Evolutionary conservation across 345 rosid genomes (phyloP).

Genomic region (Pistacia vera): DNA sequence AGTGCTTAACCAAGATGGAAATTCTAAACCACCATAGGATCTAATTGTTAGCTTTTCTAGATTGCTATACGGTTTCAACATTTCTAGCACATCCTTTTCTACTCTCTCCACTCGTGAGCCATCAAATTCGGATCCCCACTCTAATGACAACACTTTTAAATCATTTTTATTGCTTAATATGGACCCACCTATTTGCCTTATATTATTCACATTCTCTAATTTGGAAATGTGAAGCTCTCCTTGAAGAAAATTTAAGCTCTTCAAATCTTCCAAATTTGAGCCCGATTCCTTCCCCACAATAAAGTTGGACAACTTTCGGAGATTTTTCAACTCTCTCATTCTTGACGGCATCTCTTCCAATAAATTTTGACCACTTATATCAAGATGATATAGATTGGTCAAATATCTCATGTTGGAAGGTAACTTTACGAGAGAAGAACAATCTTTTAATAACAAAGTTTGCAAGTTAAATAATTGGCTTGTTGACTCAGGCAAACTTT

Average conservation of each 20-base stretch:
- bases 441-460: constrained; percentile 24
- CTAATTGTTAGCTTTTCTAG: background rate
- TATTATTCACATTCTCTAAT: constrained; percentile 5
- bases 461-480: constrained; percentile 8
- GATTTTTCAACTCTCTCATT: constrained; percentile 20
- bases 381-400: constrained; percentile 28
- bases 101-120: background rate
- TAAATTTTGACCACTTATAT: constrained; percentile 12
- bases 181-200: background rate
- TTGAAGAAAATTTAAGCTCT: constrained; percentile 22
- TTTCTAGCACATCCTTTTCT: background rate
- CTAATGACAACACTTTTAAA: background rate
- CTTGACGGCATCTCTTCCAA: constrained; percentile 25
- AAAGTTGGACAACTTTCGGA: constrained; percentile 23
- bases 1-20: background rate
- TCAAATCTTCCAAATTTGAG: constrained; percentile 21
- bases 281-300: constrained; percentile 23
- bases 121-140: background rate
- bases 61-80: background rate
- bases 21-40: background rate
- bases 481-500: constrained; percentile 3
- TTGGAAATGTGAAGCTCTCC: constrained; percentile 26
- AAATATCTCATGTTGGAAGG: constrained; percentile 20
- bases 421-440: constrained; percentile 21
- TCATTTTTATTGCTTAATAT: background rate